phyloP scores from a whole-genome alignment of 2,329 filamentous ascomycete species.

The Mycosphaerella sp. region DNA sequence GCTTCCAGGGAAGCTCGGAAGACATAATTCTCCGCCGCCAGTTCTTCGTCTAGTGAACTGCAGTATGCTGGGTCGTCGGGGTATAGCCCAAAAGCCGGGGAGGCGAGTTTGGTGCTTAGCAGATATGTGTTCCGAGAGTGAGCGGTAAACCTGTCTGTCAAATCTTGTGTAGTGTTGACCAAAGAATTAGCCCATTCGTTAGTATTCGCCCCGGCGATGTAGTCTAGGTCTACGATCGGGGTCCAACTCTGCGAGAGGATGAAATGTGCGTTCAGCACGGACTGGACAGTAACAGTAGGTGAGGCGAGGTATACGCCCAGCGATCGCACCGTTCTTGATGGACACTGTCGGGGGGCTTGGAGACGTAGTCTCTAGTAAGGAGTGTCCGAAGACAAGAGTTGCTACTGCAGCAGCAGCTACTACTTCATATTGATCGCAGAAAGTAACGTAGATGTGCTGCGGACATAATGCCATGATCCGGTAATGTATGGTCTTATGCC shows the following conservation, averaged over 20 bases:
- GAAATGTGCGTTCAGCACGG: not conserved
- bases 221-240: not conserved
- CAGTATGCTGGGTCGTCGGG: not conserved
- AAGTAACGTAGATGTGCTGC: too few species aligned
- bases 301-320: not conserved
- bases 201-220: not conserved
- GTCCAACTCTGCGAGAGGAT: not conserved
- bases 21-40: too few species aligned
- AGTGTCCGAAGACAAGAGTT: too few species aligned
- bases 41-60: not conserved
- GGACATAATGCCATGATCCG: too few species aligned
- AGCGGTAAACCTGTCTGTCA: not conserved
- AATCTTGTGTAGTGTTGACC: not conserved
- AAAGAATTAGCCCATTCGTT: not conserved
- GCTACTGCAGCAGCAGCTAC: too few species aligned
- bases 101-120: not conserved
- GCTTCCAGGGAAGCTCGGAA: too few species aligned
- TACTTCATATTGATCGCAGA: too few species aligned
- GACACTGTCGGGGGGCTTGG: not conserved
- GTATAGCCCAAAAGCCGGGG: not conserved
- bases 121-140: not conserved
- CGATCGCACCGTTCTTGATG: not conserved
- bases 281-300: not conserved
- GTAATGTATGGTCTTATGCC: too few species aligned
- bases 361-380: too few species aligned